A percentile compares a stretch with the other conserved stretches of the same genome.
phyloP scores from a whole-genome alignment of 129 eudicot genomes.

The Arctium minus region DNA sequence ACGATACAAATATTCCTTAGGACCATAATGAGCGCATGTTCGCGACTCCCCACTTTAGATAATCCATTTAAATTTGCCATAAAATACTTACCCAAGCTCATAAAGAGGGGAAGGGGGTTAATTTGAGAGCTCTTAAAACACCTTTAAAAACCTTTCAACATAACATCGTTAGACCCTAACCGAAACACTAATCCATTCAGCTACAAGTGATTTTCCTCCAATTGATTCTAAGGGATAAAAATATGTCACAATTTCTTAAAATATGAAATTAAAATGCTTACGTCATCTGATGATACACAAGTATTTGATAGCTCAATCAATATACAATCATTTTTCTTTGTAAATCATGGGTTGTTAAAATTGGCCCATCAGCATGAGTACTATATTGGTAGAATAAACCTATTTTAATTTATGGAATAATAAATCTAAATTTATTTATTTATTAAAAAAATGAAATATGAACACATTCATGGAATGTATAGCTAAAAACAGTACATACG shows the following conservation, averaged over 20 bases:
- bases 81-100: neutral
- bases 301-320: neutral
- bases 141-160: no score
- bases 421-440: neutral
- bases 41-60: neutral
- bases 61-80: no score
- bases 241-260: neutral
- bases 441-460: conserved; percentile 5
- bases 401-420: neutral
- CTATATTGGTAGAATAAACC: conserved; percentile 11
- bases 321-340: neutral
- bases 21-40: no score
- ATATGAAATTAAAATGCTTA: no score
- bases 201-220: neutral
- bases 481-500: conserved; percentile 21
- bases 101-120: no score
- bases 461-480: conserved; percentile 31
- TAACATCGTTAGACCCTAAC: no score
- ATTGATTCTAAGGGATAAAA: neutral
- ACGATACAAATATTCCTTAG: no score
- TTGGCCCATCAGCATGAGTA: conserved; percentile 1
- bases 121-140: no score
- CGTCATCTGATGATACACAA: neutral
- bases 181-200: no score
- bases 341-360: conserved; percentile 16